Percentiles rank a stretch among this genome's conserved stretches.
Evolutionary conservation across 768 basidiomycete species (phyloP).

Genomic region (Amanita phalloides): DNA sequence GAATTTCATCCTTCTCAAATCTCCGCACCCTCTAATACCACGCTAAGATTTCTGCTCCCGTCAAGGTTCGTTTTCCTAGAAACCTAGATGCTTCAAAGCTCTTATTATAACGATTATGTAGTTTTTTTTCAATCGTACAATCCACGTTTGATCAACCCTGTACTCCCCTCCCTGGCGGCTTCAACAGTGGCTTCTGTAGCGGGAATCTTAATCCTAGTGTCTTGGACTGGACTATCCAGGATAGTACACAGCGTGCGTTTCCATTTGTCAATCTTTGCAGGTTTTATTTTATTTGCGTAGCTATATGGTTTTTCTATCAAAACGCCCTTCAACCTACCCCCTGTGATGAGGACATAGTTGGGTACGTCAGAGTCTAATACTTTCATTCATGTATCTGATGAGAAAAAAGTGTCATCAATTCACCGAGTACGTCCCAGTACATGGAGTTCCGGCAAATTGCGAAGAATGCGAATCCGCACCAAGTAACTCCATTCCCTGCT

Average conservation of each 20-base stretch:
- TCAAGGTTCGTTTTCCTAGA: conserved; percentile 20
- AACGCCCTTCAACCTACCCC: conserved; percentile 23
- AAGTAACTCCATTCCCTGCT: conserved; percentile 11
- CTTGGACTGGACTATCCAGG: conserved; percentile 26
- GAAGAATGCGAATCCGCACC: conserved; percentile 14
- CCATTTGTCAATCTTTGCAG: background rate
- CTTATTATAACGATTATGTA: conserved; percentile 5
- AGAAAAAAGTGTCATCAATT: conserved; percentile 23
- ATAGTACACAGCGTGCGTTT: conserved; percentile 18
- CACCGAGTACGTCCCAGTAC: conserved; percentile 17
- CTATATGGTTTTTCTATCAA: conserved; percentile 29
- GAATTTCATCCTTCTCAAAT: conserved; percentile 25
- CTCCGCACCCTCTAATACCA: conserved; percentile 22
- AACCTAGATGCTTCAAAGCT: background rate
- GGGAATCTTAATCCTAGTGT: conserved; percentile 11
- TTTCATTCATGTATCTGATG: background rate
- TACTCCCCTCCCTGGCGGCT: conserved; percentile 25
- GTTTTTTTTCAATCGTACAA: conserved; percentile 31
- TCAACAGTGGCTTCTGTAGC: conserved; percentile 24
- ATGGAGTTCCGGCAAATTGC: conserved; percentile 18
- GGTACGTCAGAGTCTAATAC: conserved; percentile 14
- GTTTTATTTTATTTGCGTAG: conserved; percentile 5
- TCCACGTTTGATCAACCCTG: conserved; percentile 26
- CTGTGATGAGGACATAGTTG: conserved; percentile 29
- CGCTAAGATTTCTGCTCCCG: conserved; percentile 26